Base-by-base conservation (phyloP, 768 basidiomycete species). In the Infundibulicybe gibba region DNA sequence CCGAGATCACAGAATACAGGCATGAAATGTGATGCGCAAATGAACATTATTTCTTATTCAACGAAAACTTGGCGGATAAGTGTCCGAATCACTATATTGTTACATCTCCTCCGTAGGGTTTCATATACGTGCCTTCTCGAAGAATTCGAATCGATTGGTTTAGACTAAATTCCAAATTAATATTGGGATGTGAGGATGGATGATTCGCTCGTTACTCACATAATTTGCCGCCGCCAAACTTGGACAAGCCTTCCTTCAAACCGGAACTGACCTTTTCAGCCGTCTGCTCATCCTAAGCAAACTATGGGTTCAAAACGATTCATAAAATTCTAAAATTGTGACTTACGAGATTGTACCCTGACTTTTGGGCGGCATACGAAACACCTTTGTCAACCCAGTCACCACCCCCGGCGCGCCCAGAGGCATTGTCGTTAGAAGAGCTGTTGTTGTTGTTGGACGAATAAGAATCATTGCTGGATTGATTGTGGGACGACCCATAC, bases 311-410 rank as follows among this genome's bases (percentile, higher is more conserved):
- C 32, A 9, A n/a, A 3, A 33, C 30, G 17, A 10, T 30, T 13
- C 13, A 52, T 41, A 14, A 5, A 5, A 4, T 3, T 4, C 14
- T 6, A 3, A 13, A 32, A n/a, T 43, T 47, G 31, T 30, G 9
- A 65, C 75, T 41, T 47, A 80, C 77, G 13, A 79, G 6, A 49
- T 75, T 68, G 52, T 62, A 68, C 0, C 78, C 78, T 21, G 67
- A 67, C 55, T 71, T 67, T 47, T 62, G 46, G 6, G 75, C 70
- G 20, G 56, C 66, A 15, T 43, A 49, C 47, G 62, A 60, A 43
- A 80, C 60, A 38, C 74, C 70, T 49, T 72, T 68, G 48, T 69
- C 60, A 42, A 70, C 34, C 61, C 53, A 72, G 54, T 67, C 60
- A 21, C 49, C 52, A 10, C 52, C 49, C 38, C 62, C 43, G 11